These are phyloP conservation scores for Rutidosis leptorrhynchoides DNA, from an alignment of 129 eudicot species.

Conservation along the genomic window DNA sequence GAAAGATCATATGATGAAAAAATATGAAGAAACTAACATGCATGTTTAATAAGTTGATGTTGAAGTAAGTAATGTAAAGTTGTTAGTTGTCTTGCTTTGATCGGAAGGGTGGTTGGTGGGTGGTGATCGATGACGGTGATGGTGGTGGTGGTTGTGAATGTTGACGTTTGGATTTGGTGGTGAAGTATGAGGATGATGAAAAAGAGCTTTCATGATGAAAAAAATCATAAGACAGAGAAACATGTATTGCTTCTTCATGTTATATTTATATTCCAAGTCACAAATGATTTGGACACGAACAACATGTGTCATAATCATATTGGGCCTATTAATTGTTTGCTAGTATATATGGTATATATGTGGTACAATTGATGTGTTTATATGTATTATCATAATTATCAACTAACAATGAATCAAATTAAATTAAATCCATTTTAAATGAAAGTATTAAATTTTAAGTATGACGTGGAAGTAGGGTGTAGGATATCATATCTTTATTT, in stretches of 20 bases:
- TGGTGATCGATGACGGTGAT: conserved; percentile 16
- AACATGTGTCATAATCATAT: conserved; percentile 6
- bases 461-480: conserved; percentile 23
- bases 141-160: conserved; percentile 29
- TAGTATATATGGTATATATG: too few relatives aligned
- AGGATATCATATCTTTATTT: conserved; percentile 28
- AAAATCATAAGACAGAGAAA: conserved; percentile 22
- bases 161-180: conserved; percentile 34
- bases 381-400: background rate
- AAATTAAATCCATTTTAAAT: background rate
- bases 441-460: background rate
- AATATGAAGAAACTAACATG: conserved; percentile 15
- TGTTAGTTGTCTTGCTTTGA: conserved; percentile 38
- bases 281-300: conserved; percentile 10
- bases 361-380: background rate
- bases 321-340: conserved; percentile 9
- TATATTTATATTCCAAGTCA: conserved; percentile 13
- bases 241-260: conserved; percentile 23
- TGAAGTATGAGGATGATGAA: conserved; percentile 25
- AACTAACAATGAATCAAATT: background rate
- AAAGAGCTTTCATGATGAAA: conserved; percentile 36
- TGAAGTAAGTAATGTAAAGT: conserved; percentile 28
- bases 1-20: conserved; percentile 9
- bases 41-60: conserved; percentile 28
- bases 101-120: conserved; percentile 34